A percentile compares a stretch with the other conserved stretches of the same genome.
phyloP scores from a whole-genome alignment of 2,329 filamentous ascomycete species.

The Talaromyces rugulosus region DNA sequence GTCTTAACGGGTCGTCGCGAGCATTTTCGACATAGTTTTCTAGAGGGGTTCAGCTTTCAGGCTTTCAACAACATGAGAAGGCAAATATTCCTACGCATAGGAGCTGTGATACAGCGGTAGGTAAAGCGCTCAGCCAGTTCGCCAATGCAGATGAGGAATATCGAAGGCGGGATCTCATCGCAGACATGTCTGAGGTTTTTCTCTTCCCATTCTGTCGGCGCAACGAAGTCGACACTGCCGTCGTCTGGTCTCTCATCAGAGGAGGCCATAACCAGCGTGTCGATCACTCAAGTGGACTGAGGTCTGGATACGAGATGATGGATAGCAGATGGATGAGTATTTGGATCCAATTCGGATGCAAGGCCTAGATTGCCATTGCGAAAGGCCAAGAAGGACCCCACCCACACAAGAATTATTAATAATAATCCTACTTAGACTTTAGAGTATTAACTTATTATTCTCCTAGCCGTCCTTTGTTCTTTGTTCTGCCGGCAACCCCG shows the following conservation, averaged over 20 bases:
- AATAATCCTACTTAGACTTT: too few relatives aligned
- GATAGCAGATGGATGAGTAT: background rate
- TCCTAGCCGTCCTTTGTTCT: too few relatives aligned
- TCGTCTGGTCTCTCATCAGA: background rate
- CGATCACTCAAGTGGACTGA: background rate
- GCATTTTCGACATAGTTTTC: slow-evolving; percentile 1
- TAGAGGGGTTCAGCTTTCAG: background rate
- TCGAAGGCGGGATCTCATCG: background rate
- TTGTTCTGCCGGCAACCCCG: too few relatives aligned
- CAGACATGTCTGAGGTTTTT: background rate
- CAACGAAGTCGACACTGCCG: background rate
- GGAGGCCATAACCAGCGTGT: background rate
- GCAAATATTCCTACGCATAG: background rate
- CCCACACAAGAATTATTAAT: background rate
- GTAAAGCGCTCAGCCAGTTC: background rate
- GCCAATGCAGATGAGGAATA: background rate
- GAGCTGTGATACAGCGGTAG: background rate
- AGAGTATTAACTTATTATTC: too few relatives aligned
- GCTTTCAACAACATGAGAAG: background rate
- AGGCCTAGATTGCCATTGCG: background rate
- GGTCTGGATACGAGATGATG: background rate
- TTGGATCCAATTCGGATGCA: background rate
- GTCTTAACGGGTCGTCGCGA: background rate
- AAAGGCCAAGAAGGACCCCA: background rate
- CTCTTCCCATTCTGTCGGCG: background rate